A percentile compares a stretch with the other conserved stretches of the same genome.
These are phyloP conservation scores for Lentinus brumalis DNA, from an alignment of 768 basidiomycete species.

Conservation along the genomic window DNA sequence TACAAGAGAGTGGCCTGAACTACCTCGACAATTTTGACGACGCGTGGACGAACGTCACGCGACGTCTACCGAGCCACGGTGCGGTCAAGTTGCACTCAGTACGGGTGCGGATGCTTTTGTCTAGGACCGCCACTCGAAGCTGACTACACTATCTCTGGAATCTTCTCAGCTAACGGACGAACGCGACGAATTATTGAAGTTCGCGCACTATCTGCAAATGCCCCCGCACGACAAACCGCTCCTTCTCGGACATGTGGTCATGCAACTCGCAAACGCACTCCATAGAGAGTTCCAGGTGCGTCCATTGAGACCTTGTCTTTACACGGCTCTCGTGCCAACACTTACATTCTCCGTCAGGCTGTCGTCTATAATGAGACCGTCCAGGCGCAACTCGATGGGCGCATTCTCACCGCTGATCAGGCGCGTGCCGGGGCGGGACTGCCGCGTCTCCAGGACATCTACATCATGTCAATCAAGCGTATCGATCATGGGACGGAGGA, in stretches of 20 bases:
- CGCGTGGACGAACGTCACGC: neutral
- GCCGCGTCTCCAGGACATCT: neutral
- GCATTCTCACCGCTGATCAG: neutral
- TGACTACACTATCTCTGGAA: too few relatives aligned
- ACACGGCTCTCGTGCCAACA: neutral
- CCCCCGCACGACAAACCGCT: neutral
- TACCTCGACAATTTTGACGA: neutral
- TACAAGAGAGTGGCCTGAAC: neutral
- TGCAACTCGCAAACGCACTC: neutral
- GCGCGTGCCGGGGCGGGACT: neutral
- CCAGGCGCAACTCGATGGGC: neutral
- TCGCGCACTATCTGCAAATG: neutral
- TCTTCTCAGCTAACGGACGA: neutral
- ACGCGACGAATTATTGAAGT: neutral
- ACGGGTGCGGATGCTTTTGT: neutral
- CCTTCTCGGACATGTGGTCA: neutral
- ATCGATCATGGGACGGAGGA: neutral
- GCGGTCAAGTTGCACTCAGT: neutral
- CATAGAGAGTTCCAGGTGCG: neutral
- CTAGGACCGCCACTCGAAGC: too few relatives aligned
- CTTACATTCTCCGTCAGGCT: neutral
- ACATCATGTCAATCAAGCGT: neutral
- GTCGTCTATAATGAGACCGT: neutral
- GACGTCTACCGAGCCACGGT: neutral
- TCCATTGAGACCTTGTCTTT: neutral